A percentile compares a stretch with the other conserved stretches of the same genome.
These are phyloP conservation scores for Fusarium poae DNA, from an alignment of 2,329 filamentous ascomycete species.

Conservation along the genomic window DNA sequence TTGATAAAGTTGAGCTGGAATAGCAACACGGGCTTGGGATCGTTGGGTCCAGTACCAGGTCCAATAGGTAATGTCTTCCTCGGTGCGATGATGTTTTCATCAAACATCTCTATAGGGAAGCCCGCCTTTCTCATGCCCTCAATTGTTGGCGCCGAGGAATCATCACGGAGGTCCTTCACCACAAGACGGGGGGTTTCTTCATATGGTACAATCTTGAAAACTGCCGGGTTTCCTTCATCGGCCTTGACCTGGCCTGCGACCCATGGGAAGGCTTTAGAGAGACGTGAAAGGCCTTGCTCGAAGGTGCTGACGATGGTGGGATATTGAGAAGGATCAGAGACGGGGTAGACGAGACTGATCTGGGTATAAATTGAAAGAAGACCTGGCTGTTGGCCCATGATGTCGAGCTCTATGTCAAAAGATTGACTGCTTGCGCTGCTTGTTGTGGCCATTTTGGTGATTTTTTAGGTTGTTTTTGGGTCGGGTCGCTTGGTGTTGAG, in stretches of 20 bases:
- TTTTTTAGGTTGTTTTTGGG: not conserved
- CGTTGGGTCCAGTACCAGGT: slow-evolving; percentile 40
- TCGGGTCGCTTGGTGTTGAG: not conserved
- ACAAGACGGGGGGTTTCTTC: slow-evolving; percentile 52
- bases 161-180: slow-evolving; percentile 59
- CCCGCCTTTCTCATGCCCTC: slow-evolving; percentile 52
- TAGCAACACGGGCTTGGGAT: slow-evolving; percentile 57
- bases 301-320: slow-evolving; percentile 51
- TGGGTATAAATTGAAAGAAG: slow-evolving; percentile 61
- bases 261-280: slow-evolving; percentile 61
- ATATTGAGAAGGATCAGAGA: slow-evolving; percentile 43
- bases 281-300: slow-evolving; percentile 53
- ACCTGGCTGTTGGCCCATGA: slow-evolving; percentile 57
- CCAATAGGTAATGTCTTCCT: slow-evolving; percentile 55
- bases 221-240: slow-evolving; percentile 47
- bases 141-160: slow-evolving; percentile 55
- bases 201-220: slow-evolving; percentile 57
- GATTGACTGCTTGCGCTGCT: not conserved
- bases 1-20: slow-evolving; percentile 63
- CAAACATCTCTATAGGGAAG: slow-evolving; percentile 64
- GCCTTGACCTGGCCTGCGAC: slow-evolving; percentile 59
- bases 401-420: slow-evolving; percentile 53
- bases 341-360: slow-evolving; percentile 57
- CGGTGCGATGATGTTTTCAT: slow-evolving; percentile 59
- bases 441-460: slow-evolving; percentile 6